Conservation (phyloP, 129 eudicot species). For the Smallanthus sonchifolius region DNA sequence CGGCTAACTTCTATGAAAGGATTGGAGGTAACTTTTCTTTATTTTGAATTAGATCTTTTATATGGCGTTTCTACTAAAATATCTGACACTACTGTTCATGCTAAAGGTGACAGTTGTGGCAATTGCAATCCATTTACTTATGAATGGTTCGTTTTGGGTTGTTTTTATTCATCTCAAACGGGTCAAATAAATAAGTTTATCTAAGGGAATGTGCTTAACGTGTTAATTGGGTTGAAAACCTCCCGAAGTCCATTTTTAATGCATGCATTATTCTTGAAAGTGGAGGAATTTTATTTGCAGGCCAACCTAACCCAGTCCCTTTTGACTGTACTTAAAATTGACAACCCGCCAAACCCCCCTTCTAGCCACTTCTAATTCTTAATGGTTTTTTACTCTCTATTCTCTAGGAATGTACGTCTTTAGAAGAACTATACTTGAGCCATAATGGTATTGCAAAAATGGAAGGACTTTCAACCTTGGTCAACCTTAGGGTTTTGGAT, state of each 20-base stretch:
- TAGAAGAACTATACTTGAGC: conserved; percentile 93
- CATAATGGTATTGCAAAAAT: conserved; percentile 90
- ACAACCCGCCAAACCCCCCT: neutral
- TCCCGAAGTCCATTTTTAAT: neutral
- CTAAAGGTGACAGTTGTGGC: neutral
- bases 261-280: neutral
- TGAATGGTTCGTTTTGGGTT: neutral
- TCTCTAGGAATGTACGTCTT: conserved; percentile 72
- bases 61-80: neutral
- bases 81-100: neutral
- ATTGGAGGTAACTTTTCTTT: conserved; percentile 54
- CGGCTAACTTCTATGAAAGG: conserved; percentile 86
- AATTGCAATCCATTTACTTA: neutral
- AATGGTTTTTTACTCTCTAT: conserved; percentile 28
- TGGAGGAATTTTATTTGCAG: neutral
- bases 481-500: conserved; percentile 79
- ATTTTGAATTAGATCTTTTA: neutral
- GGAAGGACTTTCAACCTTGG: conserved; percentile 86
- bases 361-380: neutral
- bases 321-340: neutral
- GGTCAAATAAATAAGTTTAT: neutral
- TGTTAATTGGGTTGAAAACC: neutral
- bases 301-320: neutral
- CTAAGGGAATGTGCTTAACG: neutral
- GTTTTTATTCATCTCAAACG: neutral